Conservation (phyloP, 768 basidiomycete genomes). For the Amanita rimosa region DNA sequence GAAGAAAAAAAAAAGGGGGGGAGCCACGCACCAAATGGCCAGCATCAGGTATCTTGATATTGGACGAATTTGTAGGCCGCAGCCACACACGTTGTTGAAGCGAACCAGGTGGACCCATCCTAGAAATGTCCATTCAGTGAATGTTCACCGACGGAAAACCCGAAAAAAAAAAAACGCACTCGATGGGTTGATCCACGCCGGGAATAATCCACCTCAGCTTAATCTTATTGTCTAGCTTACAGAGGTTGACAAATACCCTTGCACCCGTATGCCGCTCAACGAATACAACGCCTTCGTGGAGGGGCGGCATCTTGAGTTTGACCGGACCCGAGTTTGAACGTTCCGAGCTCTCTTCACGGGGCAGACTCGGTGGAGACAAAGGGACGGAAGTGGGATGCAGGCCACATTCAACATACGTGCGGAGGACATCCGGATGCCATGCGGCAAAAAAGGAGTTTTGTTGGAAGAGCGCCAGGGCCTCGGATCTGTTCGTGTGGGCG, state of each 20-base stretch:
- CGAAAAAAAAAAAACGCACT: conserved; percentile 14
- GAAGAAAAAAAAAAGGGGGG: no score
- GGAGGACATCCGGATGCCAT: conserved; percentile 59
- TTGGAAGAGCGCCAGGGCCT: conserved; percentile 39
- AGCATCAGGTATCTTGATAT: conserved; percentile 24
- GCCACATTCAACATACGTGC: conserved; percentile 49
- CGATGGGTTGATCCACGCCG: conserved; percentile 22
- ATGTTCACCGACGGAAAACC: neutral
- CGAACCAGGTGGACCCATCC: conserved; percentile 22
- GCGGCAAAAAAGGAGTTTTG: conserved; percentile 53
- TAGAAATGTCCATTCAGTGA: neutral
- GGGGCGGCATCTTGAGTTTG: conserved; percentile 51
- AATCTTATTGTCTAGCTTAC: conserved; percentile 37
- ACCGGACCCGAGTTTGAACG: conserved; percentile 15
- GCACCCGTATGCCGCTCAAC: conserved; percentile 30
- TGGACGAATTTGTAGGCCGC: conserved; percentile 28
- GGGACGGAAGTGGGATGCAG: conserved; percentile 26
- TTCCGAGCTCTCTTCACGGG: no score
- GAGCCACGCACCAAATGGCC: conserved; percentile 33
- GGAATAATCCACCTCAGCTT: conserved; percentile 47
- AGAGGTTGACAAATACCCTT: conserved; percentile 30
- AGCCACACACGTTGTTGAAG: conserved; percentile 31
- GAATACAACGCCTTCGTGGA: conserved; percentile 59
- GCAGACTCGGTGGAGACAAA: no score
- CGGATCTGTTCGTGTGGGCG: conserved; percentile 36